These are phyloP conservation scores for Blastomyces emzantsi DNA, from an alignment of 2,329 filamentous ascomycete genomes.

Conservation along the genomic window DNA sequence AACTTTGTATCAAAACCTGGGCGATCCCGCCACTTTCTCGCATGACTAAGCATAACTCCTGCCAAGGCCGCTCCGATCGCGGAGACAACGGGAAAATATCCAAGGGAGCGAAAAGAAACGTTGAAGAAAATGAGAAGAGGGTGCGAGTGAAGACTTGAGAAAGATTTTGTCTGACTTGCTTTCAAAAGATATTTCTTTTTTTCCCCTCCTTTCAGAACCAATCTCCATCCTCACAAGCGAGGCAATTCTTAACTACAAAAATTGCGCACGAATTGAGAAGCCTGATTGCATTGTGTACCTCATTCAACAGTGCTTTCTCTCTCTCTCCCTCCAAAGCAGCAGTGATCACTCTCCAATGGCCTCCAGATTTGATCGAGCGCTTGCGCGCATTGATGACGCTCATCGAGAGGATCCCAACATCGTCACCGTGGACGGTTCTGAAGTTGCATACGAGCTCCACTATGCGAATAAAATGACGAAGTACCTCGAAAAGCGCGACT, in stretches of 20 bases:
- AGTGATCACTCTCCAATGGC: constrained; percentile 19
- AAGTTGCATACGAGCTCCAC: constrained; percentile 66
- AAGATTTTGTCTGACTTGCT: background rate
- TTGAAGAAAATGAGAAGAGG: background rate
- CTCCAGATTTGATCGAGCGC: constrained; percentile 38
- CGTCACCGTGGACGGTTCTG: constrained; percentile 37
- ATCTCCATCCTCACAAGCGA: background rate
- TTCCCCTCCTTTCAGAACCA: background rate
- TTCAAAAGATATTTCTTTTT: background rate
- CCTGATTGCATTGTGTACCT: background rate
- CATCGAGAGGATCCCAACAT: constrained; percentile 59
- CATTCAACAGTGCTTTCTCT: background rate
- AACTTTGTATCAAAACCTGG: background rate
- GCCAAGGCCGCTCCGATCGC: background rate
- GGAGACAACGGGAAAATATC: background rate
- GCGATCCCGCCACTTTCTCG: background rate
- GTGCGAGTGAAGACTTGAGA: background rate
- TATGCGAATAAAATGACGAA: constrained; percentile 72
- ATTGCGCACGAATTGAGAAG: background rate
- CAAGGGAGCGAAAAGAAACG: background rate
- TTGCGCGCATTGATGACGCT: constrained; percentile 63
- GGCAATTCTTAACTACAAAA: background rate
- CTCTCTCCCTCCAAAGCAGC: background rate
- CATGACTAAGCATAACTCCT: background rate
- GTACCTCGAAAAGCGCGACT: constrained; percentile 56